Evolutionary conservation across 1,284 basidiomycete species (phyloP).

Genomic region (Xanthoconium separans): DNA sequence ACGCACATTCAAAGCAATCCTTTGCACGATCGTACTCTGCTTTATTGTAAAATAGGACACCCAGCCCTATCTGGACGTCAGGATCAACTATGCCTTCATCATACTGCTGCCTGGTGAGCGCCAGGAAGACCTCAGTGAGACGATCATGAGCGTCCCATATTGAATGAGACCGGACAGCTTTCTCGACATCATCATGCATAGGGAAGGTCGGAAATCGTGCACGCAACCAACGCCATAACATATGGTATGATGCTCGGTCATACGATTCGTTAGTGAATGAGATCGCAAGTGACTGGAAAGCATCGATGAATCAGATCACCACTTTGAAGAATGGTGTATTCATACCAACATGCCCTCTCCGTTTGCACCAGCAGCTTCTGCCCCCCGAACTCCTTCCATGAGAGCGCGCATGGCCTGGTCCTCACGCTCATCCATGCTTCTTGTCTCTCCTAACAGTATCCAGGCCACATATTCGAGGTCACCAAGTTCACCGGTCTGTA

Average conservation of each 20-base stretch:
- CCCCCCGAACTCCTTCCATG: conserved; percentile 62
- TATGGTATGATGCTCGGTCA: conserved; percentile 86
- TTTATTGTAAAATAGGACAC: conserved; percentile 91
- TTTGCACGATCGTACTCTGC: conserved; percentile 77
- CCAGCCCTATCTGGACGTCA: conserved; percentile 92
- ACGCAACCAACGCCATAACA: conserved; percentile 85
- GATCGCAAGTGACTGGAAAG: conserved; percentile 83
- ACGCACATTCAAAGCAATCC: conserved; percentile 89
- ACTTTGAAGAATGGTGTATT: conserved; percentile 10
- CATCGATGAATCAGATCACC: conserved; percentile 1
- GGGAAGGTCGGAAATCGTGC: conserved; percentile 73
- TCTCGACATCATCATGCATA: conserved; percentile 56
- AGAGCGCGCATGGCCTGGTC: conserved; percentile 77
- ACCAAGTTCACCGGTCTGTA: conserved; percentile 75
- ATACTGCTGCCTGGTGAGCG: conserved; percentile 82
- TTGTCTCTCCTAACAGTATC: conserved; percentile 90
- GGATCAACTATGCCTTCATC: conserved; percentile 75
- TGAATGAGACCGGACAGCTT: conserved; percentile 55
- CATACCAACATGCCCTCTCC: conserved; percentile 83
- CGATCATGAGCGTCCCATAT: conserved; percentile 86
- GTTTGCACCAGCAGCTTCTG: conserved; percentile 59
- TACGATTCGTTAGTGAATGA: conserved; percentile 96
- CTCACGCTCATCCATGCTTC: conserved; percentile 96
- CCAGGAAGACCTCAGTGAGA: conserved; percentile 83
- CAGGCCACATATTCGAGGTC: conserved; percentile 88